Evolutionary conservation across 169 alveolate genomes (phyloP).

Genomic region (Plasmodium knowlesi): DNA sequence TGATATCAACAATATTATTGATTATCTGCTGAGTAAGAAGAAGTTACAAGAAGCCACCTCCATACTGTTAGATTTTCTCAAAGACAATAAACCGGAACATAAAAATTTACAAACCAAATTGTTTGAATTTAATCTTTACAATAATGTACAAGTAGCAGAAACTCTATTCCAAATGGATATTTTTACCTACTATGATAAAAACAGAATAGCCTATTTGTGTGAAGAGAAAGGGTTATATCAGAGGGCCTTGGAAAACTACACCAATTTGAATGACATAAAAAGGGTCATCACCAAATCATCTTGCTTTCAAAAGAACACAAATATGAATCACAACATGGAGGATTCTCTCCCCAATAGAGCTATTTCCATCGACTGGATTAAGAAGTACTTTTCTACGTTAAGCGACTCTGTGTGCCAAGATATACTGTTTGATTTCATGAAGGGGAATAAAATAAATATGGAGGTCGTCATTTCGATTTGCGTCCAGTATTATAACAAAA

Average conservation of each 20-base stretch:
- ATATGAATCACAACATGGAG: not conserved
- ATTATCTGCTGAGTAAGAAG: conserved; percentile 76
- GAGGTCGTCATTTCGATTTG: conserved; percentile 79
- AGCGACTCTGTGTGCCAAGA: conserved; percentile 72
- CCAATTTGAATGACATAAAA: conserved; percentile 94
- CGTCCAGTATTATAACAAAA: conserved; percentile 77
- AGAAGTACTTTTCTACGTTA: conserved; percentile 65
- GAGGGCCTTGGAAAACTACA: conserved; percentile 96
- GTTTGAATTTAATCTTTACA: conserved; percentile 95
- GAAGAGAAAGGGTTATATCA: conserved; percentile 98
- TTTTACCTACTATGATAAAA: conserved; percentile 97
- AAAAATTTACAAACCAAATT: conserved; percentile 98
- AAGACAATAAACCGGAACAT: conserved; percentile 97
- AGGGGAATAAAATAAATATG: conserved; percentile 73
- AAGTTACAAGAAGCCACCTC: conserved; percentile 98
- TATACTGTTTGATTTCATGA: conserved; percentile 79
- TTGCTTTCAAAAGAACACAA: conserved; percentile 81
- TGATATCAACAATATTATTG: conserved; percentile 56
- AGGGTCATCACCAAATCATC: conserved; percentile 93
- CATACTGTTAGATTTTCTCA: conserved; percentile 96
- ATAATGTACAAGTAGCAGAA: conserved; percentile 83
- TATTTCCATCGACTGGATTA: conserved; percentile 70
- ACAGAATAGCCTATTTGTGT: conserved; percentile 96
- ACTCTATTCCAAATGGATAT: conserved; percentile 80
- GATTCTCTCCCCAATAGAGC: not conserved